Percentiles rank a stretch among this genome's conserved stretches.
phyloP scores from a whole-genome alignment of 257 asterid genomes.

The Pogostemon cablin region DNA sequence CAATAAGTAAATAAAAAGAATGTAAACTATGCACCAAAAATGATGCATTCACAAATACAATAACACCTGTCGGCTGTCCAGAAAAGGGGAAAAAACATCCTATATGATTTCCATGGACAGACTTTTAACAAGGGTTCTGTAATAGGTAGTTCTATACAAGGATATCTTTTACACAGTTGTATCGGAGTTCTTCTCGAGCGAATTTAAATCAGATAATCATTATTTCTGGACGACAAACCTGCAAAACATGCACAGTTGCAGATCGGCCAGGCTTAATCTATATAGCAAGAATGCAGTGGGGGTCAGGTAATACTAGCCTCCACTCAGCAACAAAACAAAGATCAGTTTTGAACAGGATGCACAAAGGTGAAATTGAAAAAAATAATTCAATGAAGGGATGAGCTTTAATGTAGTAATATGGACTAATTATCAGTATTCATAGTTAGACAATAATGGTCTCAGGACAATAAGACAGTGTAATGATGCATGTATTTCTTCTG shows the following conservation, averaged over 20 bases:
- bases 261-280: background rate
- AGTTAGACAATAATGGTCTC: constrained; percentile 20
- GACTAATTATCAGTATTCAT: background rate
- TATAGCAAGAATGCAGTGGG: background rate
- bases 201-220: constrained; percentile 9
- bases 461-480: background rate
- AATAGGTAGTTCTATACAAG: background rate
- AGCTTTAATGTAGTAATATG: background rate
- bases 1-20: background rate
- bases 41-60: constrained; percentile 17
- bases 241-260: constrained; percentile 12
- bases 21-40: constrained; percentile 6
- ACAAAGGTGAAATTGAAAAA: background rate
- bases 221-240: constrained; percentile 17
- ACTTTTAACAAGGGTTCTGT: constrained; percentile 27
- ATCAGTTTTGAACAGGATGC: background rate
- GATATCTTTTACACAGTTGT: background rate
- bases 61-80: background rate
- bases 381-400: background rate
- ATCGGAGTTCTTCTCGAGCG: constrained; percentile 17
- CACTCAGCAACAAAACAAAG: too few relatives aligned
- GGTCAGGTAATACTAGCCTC: background rate
- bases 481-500: background rate
- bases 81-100: background rate
- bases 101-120: constrained; percentile 19